A percentile compares a stretch with the other conserved stretches of the same genome.
phyloP scores from a whole-genome alignment of 1,139 yeast genomes.

The Saccharomycopsis hybrid region DNA sequence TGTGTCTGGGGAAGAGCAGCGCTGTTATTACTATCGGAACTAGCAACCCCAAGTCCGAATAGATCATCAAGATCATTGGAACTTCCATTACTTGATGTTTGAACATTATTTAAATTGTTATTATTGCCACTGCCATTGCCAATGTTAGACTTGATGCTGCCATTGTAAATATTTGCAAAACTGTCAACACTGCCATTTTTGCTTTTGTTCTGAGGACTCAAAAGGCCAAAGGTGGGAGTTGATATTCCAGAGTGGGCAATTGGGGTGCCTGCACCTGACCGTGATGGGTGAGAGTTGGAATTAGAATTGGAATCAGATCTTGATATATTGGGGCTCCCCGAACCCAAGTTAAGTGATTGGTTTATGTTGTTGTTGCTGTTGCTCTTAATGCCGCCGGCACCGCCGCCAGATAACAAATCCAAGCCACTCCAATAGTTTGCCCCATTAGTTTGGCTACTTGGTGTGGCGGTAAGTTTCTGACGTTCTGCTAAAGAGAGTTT shows the following conservation, averaged over 20 bases:
- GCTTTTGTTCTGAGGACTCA: too few species aligned
- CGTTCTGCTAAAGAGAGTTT: constrained; percentile 30
- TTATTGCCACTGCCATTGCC: neutral
- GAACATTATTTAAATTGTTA: neutral
- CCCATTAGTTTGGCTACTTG: neutral
- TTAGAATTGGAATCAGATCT: too few species aligned
- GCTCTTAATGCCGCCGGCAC: too few species aligned
- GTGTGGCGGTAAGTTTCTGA: constrained; percentile 23
- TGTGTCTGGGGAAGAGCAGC: neutral
- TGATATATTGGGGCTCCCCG: too few species aligned
- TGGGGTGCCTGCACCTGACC: too few species aligned
- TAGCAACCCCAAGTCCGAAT: constrained; percentile 6
- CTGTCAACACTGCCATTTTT: constrained; percentile 5
- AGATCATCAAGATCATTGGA: constrained; percentile 19
- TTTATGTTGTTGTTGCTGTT: too few species aligned
- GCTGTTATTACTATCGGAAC: neutral
- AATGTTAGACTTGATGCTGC: neutral
- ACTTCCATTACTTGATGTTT: neutral
- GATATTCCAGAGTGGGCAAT: too few species aligned
- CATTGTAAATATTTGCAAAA: neutral
- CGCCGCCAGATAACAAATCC: constrained; percentile 21
- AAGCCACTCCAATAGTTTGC: constrained; percentile 24
- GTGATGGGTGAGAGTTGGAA: too few species aligned
- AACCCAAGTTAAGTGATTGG: too few species aligned
- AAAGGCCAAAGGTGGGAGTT: too few species aligned